Percentiles rank a stretch among this genome's conserved stretches.
These are phyloP conservation scores for Cyclospora cayetanensis DNA, from an alignment of 169 alveolate genomes.

Conservation along the genomic window DNA sequence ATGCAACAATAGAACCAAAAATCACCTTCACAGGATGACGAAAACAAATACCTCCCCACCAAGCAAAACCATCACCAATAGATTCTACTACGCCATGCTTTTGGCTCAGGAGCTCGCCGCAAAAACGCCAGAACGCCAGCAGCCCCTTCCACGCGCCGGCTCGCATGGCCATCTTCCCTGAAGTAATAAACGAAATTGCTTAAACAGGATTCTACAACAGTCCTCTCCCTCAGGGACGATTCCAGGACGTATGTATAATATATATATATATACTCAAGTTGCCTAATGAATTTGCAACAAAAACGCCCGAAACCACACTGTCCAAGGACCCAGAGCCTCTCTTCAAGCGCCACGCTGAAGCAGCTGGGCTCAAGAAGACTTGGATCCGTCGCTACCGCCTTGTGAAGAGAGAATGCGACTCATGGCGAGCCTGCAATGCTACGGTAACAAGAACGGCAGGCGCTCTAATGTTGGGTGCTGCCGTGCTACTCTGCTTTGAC, in stretches of 20 bases:
- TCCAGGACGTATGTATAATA: too few relatives aligned
- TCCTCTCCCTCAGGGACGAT: too few relatives aligned
- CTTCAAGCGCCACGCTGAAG: background rate
- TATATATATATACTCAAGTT: too few relatives aligned
- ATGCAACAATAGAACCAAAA: slow-evolving; percentile 50
- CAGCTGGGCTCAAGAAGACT: background rate
- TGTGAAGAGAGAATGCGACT: background rate
- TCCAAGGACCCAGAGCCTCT: background rate
- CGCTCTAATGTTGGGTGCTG: background rate
- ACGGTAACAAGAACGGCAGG: background rate
- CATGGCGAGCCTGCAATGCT: slow-evolving; percentile 14
- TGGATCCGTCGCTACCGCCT: slow-evolving; percentile 33
- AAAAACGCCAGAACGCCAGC: slow-evolving; percentile 55
- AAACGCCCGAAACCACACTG: slow-evolving; percentile 10
- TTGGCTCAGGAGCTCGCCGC: slow-evolving; percentile 69
- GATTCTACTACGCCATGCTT: slow-evolving; percentile 68
- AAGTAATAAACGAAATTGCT: background rate
- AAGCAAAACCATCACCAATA: slow-evolving; percentile 63
- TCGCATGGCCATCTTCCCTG: slow-evolving; percentile 28
- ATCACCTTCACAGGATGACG: slow-evolving; percentile 65
- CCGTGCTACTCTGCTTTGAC: background rate
- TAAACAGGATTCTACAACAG: background rate
- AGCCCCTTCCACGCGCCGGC: slow-evolving; percentile 40
- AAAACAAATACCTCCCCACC: slow-evolving; percentile 69
- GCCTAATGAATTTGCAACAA: slow-evolving; percentile 1